Evolutionary conservation across 805 yeast genomes (phyloP), one percentile per base, ranked within the genome.

Genomic region (Phaffomyces opuntiae): DNA sequence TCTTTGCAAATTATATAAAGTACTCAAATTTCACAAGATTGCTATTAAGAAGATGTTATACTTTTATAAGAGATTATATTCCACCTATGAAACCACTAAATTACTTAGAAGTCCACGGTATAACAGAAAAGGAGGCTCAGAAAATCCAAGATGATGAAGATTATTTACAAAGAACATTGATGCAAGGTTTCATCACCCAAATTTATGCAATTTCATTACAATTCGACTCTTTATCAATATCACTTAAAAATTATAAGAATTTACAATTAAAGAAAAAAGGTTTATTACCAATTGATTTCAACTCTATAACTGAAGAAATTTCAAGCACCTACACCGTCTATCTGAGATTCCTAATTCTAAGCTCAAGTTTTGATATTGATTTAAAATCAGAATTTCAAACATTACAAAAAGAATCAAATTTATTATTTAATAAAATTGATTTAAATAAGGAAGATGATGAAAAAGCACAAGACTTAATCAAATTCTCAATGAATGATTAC

Each of bases 331-430:
- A 58, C 47, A 71, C 66, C 25, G 55, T 67, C 26, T 62, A 62
- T 39, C 62, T 59, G 8, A 67, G 83, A 42, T 60, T 67, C n/a
- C 62, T 68, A 33, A 72, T 72, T 44, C 66, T 88, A 48, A 74
- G 84, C 0, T 56, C 70, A 31, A 78, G 93, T 4, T 77, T 75
- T 62, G 98, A 90, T 62, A 57, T 87, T 43, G 78, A 82, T 43
- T 64, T 80, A 12, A 64, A 63, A n/a, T 54, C 56, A 1, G 62
- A 63, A 21, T 72, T 82, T 38, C 49, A 53, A 3, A 52, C 65
- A 2, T 19, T 55, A 2, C 56, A 70, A 9, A 53, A 59, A 4
- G 68, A 69, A 32, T 62, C 81, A 2, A 62, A 60, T 37, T 54
- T 59, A 3, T 56, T 83, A 3, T 77, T 83, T 41, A 19, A 54